Evolutionary conservation across 108 stramenopile species (phyloP), one percentile per base, ranked within the genome.

Genomic region (Cyclostephanos invisitatus): DNA sequence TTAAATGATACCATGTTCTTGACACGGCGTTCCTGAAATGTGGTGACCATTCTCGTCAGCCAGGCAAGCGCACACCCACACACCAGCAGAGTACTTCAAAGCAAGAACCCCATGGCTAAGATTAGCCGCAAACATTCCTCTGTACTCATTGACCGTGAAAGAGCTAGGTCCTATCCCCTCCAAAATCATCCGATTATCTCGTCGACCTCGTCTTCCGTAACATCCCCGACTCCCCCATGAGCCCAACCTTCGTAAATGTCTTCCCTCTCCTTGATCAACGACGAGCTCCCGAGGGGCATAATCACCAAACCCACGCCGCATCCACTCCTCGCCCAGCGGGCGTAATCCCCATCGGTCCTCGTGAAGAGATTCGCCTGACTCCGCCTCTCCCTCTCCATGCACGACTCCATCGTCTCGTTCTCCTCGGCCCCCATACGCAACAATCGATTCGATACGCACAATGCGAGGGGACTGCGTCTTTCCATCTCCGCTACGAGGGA

Each of bases 381-480:
- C 8, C 42, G 59, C 37, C 73, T 82, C 64, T 93, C 92, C 58
- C 89, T 84, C 32, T 85, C 80, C 89, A 91, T 89, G 48, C 90
- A 93, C 20, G 78, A 70, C 67, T 84, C 82, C 65, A 91, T 67
- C 2, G 86, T 83, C 55, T 86, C 86, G 36, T 63, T 62, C 11
- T 58, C 47, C 32, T 62, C 62, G 32, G 65, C 51, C 32, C 90
- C 92, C 56, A 78, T 60, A 37, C 54, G 62, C 64, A 93, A 58
- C 11, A 93, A 68, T 49, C 74, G 74, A 51, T 93, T 67, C 18
- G 73, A 77, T 10, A 85, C 86, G n/a, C 71, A 49, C 65, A 93
- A 73, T 11, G 92, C 84, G 59, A 93, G 70, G 2, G 92, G 92
- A 49, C 89, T 89, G 62, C 89, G 89, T 15, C 62, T 65, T 54